Conservation (phyloP, 345 rosid species). For the Eutrema heterophyllum region DNA sequence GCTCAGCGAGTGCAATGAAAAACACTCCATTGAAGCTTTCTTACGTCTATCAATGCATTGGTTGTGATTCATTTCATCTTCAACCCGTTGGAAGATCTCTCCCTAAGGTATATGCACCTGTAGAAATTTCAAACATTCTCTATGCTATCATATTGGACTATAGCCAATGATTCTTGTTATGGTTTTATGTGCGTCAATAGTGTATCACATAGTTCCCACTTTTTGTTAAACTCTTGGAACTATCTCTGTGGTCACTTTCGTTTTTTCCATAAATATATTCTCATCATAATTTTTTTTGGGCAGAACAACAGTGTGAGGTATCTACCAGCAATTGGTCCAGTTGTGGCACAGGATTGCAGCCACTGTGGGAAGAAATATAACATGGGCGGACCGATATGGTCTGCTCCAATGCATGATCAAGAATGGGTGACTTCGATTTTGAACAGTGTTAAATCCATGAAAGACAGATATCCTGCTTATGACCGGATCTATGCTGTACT, state of each 20-base stretch:
- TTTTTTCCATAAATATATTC: background rate
- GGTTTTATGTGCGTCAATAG: background rate
- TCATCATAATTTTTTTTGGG: background rate
- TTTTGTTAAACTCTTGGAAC: background rate
- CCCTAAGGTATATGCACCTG: slow-evolving; percentile 54
- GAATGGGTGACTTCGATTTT: slow-evolving; percentile 80
- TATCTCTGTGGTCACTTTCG: background rate
- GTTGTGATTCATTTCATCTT: slow-evolving; percentile 97
- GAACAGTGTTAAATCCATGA: slow-evolving; percentile 63
- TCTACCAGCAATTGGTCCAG: slow-evolving; percentile 92
- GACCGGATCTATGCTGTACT: slow-evolving; percentile 81
- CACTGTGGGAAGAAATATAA: slow-evolving; percentile 90
- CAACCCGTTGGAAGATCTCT: slow-evolving; percentile 85
- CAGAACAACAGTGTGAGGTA: slow-evolving; percentile 85
- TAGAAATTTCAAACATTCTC: background rate
- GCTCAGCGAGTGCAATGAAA: slow-evolving; percentile 96
- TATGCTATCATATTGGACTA: background rate
- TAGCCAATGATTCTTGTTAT: slow-evolving; percentile 2
- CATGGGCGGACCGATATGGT: slow-evolving; percentile 99
- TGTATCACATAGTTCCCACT: background rate
- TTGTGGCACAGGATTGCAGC: slow-evolving; percentile 70
- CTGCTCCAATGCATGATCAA: slow-evolving; percentile 90
- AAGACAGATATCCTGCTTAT: slow-evolving; percentile 85
- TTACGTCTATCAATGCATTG: slow-evolving; percentile 89
- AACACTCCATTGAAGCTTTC: slow-evolving; percentile 96